Conservation (phyloP, 768 basidiomycete species). For the Suillus variegatus region DNA sequence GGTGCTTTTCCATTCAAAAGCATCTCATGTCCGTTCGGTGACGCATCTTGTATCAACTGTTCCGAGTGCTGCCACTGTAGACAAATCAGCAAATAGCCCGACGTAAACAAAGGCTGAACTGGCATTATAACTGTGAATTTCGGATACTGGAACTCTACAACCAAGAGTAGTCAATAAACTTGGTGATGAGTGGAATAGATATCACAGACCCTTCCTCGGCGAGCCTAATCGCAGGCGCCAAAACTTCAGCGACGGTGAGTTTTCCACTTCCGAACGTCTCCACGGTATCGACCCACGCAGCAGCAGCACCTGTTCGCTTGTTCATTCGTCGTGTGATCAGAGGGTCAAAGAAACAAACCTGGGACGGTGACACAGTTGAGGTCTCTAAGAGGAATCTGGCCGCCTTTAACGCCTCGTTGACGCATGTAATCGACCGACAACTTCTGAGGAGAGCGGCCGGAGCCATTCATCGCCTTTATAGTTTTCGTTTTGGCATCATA, state of each 20-base stretch:
- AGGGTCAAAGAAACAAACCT: constrained; percentile 37
- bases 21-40: constrained; percentile 86
- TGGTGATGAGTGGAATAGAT: neutral
- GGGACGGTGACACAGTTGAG: constrained; percentile 93
- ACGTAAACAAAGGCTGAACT: constrained; percentile 18
- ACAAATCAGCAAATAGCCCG: constrained; percentile 10
- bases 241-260: constrained; percentile 63
- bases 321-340: constrained; percentile 10
- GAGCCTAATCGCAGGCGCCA: constrained; percentile 87
- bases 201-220: constrained; percentile 82
- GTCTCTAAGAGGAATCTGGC: constrained; percentile 73
- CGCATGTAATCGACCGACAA: constrained; percentile 75
- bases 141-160: constrained; percentile 81
- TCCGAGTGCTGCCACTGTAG: constrained; percentile 53
- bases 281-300: constrained; percentile 93
- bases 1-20: constrained; percentile 84
- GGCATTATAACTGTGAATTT: constrained; percentile 67
- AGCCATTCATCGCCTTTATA: constrained; percentile 91
- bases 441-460: constrained; percentile 82
- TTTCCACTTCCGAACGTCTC: constrained; percentile 76
- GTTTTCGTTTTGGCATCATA: constrained; percentile 81
- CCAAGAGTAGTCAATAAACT: constrained; percentile 6
- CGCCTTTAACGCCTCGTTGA: constrained; percentile 65
- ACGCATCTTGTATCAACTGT: constrained; percentile 75
- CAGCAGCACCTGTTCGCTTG: constrained; percentile 70